These are phyloP conservation scores for Aspergillus cavernicola DNA, from an alignment of 495 filamentous ascomycete species.

Conservation along the genomic window DNA sequence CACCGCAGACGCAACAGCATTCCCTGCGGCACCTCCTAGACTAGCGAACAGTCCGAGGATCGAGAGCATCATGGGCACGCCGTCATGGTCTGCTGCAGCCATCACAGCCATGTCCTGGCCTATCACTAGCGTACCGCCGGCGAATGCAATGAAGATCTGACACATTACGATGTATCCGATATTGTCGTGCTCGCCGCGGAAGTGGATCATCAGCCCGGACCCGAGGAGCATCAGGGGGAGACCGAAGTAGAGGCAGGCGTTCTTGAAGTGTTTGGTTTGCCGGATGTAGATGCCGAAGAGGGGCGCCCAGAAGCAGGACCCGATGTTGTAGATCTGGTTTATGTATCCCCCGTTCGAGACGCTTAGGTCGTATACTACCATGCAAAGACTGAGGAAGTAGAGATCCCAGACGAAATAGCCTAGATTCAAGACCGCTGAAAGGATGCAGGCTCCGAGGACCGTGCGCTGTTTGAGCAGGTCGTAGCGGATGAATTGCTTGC, in stretches of 20 bases:
- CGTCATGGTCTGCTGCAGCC: slow-evolving; percentile 53
- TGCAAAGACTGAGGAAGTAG: slow-evolving; percentile 68
- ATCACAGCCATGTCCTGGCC: slow-evolving; percentile 65
- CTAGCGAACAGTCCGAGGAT: slow-evolving; percentile 56
- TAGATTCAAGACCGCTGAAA: slow-evolving; percentile 54
- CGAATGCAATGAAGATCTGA: slow-evolving; percentile 71
- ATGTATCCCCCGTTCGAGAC: slow-evolving; percentile 61
- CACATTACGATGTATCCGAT: slow-evolving; percentile 73
- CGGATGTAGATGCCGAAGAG: slow-evolving; percentile 57
- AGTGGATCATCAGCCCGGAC: slow-evolving; percentile 63
- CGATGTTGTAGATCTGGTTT: slow-evolving; percentile 65
- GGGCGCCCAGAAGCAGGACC: slow-evolving; percentile 60
- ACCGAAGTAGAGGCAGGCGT: slow-evolving; percentile 56
- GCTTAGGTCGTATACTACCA: slow-evolving; percentile 61
- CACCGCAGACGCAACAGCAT: slow-evolving; percentile 56
- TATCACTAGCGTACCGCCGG: slow-evolving; percentile 57
- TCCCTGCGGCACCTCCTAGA: slow-evolving; percentile 65
- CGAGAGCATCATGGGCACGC: slow-evolving; percentile 63
- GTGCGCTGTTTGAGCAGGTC: slow-evolving; percentile 60
- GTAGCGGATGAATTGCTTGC: slow-evolving; percentile 58
- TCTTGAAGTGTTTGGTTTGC: slow-evolving; percentile 54
- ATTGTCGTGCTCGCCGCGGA: slow-evolving; percentile 55
- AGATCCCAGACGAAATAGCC: slow-evolving; percentile 64
- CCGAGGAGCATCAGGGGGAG: slow-evolving; percentile 62
- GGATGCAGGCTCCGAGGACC: slow-evolving; percentile 58